These are phyloP conservation scores for Cryphonectria japonica DNA, from an alignment of 2,329 filamentous ascomycete genomes.

Conservation along the genomic window DNA sequence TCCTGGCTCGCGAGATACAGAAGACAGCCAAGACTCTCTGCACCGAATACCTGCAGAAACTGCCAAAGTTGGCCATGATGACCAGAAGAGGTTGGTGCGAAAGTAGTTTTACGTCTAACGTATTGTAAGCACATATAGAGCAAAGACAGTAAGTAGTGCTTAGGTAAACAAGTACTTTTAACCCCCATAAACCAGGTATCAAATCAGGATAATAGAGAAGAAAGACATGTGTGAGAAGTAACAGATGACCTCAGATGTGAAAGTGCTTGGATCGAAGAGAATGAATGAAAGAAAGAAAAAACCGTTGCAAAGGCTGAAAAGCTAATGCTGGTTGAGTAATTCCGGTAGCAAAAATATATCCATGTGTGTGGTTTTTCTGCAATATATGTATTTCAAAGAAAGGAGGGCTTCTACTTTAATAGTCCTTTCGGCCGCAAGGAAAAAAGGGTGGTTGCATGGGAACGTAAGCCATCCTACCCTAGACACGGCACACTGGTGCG, in stretches of 20 bases:
- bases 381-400: background rate
- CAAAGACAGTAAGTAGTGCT: background rate
- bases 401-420: background rate
- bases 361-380: background rate
- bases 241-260: background rate
- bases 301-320: background rate
- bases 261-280: background rate
- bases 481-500: background rate
- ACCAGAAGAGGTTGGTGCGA: background rate
- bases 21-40: background rate
- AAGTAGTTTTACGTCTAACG: background rate
- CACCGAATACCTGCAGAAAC: background rate
- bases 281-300: background rate
- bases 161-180: background rate
- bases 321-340: background rate
- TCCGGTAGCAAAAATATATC: background rate
- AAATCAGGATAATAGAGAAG: background rate
- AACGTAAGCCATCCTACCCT: background rate
- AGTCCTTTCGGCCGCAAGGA: background rate
- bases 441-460: background rate
- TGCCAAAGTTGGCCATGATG: background rate
- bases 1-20: background rate
- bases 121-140: background rate
- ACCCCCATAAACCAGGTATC: background rate
- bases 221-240: too few species aligned